Percentiles rank a stretch among this genome's conserved stretches.
phyloP scores from a whole-genome alignment of 108 stramenopile species.

The Cyclotella atomus region DNA sequence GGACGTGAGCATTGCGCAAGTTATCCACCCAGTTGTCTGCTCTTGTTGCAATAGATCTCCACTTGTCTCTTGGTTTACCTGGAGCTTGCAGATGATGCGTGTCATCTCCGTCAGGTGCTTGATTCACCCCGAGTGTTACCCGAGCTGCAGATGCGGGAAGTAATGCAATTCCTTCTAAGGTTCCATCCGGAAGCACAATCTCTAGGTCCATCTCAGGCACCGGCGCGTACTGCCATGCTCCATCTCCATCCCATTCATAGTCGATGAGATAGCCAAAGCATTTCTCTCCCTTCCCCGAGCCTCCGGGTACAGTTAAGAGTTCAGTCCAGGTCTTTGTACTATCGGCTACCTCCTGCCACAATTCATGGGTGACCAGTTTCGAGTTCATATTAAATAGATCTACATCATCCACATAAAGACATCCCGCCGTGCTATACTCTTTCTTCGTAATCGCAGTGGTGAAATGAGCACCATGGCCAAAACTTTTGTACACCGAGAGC shows the following conservation, averaged over 20 bases:
- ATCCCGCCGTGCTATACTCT: not conserved
- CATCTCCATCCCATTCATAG: not conserved
- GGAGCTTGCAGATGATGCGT: not conserved
- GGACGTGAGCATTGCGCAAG: not conserved
- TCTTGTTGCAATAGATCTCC: not conserved
- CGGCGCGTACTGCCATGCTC: not conserved
- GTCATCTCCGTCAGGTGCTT: not conserved
- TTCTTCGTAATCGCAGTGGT: not conserved
- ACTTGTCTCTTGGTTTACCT: not conserved
- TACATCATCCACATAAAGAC: conserved; percentile 3
- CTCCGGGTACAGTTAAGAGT: not conserved
- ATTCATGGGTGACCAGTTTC: not conserved
- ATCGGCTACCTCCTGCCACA: not conserved
- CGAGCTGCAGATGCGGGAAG: not conserved
- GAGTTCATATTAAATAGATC: not conserved
- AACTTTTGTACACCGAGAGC: not conserved
- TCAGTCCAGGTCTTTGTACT: not conserved
- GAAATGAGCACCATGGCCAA: not conserved
- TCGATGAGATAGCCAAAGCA: not conserved
- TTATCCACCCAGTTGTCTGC: not conserved
- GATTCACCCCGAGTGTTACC: not conserved
- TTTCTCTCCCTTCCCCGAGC: not conserved
- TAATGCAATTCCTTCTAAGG: not conserved
- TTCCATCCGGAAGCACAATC: not conserved
- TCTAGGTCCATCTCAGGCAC: not conserved